Conservation (phyloP, 73 alveolate species). For the Paraurostyla sp. region DNA sequence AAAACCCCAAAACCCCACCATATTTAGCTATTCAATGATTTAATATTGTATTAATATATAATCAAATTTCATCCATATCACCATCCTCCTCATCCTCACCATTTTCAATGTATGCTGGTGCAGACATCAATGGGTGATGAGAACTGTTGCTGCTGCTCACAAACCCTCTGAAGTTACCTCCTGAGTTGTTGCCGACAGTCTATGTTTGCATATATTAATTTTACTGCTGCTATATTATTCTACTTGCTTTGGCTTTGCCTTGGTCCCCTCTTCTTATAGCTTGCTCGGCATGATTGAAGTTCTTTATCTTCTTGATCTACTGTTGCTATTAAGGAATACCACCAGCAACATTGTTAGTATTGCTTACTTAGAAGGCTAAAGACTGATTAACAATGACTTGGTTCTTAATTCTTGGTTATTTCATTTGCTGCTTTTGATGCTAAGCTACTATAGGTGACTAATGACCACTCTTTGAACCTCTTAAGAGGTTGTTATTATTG, state of each 20-base stretch:
- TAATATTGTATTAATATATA: no score
- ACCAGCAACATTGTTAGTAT: background rate
- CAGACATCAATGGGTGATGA: slow-evolving; percentile 30
- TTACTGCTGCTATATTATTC: background rate
- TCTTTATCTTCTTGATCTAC: no score
- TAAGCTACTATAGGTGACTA: background rate
- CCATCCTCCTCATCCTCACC: slow-evolving; percentile 7
- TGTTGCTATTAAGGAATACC: no score
- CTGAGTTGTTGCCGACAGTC: no score
- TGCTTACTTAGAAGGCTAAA: background rate
- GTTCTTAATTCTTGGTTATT: background rate
- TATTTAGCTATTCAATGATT: no score
- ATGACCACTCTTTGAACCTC: background rate
- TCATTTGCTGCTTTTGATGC: background rate
- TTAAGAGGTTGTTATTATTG: background rate
- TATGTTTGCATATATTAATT: background rate
- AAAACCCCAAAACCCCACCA: no score
- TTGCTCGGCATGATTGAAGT: no score
- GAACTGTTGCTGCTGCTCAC: background rate
- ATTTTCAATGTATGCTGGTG: slow-evolving; percentile 48
- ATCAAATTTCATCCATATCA: slow-evolving; percentile 25
- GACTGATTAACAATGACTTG: background rate
- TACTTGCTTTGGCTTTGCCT: background rate
- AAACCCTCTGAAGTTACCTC: no score
- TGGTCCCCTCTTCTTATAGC: no score